Evolutionary conservation across 2,329 filamentous ascomycete genomes (phyloP).

Genomic region (Trichoderma endophyticum): DNA sequence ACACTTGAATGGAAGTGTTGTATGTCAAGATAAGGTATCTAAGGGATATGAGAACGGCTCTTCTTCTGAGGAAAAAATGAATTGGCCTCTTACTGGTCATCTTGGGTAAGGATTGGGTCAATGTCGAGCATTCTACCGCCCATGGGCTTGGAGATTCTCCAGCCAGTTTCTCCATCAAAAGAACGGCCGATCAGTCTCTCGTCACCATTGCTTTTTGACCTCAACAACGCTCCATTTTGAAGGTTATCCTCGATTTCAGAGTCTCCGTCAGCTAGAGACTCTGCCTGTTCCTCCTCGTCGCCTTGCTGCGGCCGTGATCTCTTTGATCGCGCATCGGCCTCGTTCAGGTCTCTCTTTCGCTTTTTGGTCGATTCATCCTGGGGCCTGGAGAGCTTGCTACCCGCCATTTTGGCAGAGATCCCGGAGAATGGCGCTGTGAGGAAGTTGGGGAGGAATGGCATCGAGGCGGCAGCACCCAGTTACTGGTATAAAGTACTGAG

Average conservation of each 20-base stretch:
- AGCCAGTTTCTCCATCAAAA: slow-evolving; percentile 39
- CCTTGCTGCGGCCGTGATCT: slow-evolving; percentile 30
- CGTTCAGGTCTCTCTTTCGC: slow-evolving; percentile 45
- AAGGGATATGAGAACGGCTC: slow-evolving; percentile 20
- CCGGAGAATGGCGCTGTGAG: not conserved
- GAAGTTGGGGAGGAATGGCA: slow-evolving; percentile 1
- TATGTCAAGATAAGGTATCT: slow-evolving; percentile 75
- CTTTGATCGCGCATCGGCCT: slow-evolving; percentile 42
- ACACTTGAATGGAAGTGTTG: slow-evolving; percentile 72
- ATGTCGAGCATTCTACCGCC: slow-evolving; percentile 63
- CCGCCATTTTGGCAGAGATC: slow-evolving; percentile 32
- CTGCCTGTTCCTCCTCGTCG: not conserved
- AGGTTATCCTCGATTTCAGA: not conserved
- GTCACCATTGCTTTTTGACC: slow-evolving; percentile 22
- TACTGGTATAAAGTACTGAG: not conserved
- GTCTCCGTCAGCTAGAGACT: not conserved
- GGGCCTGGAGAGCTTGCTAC: slow-evolving; percentile 31
- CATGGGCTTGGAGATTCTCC: slow-evolving; percentile 62
- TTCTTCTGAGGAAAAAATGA: not conserved
- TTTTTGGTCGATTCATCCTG: slow-evolving; percentile 43
- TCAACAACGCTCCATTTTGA: not conserved
- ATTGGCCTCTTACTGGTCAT: slow-evolving; percentile 54
- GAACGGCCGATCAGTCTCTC: slow-evolving; percentile 29
- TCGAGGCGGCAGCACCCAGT: slow-evolving; percentile 20
- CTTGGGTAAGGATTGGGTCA: slow-evolving; percentile 58